Evolutionary conservation across 306 rosid genomes (phyloP).

Genomic region (Vigna unguiculata): DNA sequence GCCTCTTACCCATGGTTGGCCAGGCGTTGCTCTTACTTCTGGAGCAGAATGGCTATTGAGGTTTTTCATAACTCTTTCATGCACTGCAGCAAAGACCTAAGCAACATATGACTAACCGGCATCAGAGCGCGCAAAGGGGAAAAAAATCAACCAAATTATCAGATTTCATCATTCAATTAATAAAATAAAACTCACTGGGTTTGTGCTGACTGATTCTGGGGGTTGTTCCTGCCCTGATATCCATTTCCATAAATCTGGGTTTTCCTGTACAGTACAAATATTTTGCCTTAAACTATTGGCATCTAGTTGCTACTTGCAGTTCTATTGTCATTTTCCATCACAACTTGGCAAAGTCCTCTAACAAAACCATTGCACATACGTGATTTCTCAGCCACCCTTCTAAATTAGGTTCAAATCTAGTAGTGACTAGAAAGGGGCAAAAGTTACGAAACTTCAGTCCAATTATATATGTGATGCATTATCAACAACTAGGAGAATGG

Average conservation of each 20-base stretch:
- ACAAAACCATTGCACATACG: constrained; percentile 20
- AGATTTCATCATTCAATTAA: constrained; percentile 31
- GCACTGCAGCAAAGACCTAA: constrained; percentile 78
- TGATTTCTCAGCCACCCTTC: constrained; percentile 6
- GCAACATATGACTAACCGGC: constrained; percentile 21
- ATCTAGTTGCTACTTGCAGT: background rate
- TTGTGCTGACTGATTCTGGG: constrained; percentile 64
- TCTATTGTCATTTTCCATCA: constrained; percentile 27
- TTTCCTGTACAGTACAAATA: constrained; percentile 67
- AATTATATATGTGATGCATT: background rate
- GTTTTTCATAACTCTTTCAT: constrained; percentile 61
- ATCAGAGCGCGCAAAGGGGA: constrained; percentile 35
- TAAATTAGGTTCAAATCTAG: constrained; percentile 17
- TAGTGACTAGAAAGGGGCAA: background rate
- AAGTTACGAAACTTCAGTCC: background rate
- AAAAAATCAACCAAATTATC: constrained; percentile 7
- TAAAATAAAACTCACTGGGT: constrained; percentile 68
- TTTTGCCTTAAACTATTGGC: constrained; percentile 9
- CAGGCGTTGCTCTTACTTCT: constrained; percentile 78
- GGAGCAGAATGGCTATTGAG: constrained; percentile 75
- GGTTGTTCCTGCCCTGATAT: constrained; percentile 86
- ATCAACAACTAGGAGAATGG: constrained; percentile 7
- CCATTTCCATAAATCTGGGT: constrained; percentile 97
- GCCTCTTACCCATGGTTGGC: constrained; percentile 93
- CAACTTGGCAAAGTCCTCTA: constrained; percentile 10